These are phyloP conservation scores for Colletotrichum eremochloae DNA, from an alignment of 2,329 filamentous ascomycete species.

Conservation along the genomic window DNA sequence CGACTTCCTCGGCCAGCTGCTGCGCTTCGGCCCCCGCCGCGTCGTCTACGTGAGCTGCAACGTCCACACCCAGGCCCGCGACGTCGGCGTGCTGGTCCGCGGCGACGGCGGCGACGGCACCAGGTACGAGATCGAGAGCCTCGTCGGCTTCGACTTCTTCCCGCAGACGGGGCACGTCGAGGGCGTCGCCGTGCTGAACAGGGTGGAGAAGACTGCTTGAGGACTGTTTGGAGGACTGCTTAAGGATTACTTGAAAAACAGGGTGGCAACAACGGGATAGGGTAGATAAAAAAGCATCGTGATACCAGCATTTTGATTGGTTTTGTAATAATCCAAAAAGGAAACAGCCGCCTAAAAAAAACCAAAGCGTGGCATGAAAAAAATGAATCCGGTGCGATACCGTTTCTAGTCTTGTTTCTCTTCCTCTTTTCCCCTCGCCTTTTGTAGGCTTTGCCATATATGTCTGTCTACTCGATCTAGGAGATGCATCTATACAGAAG, in stretches of 20 bases:
- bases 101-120: conserved; percentile 60
- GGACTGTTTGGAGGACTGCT: neutral
- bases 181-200: conserved; percentile 74
- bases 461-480: conserved; percentile 33
- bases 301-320: conserved; percentile 27
- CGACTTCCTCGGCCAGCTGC: conserved; percentile 84
- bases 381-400: neutral
- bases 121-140: conserved; percentile 87
- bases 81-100: conserved; percentile 88
- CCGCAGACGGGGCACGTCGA: conserved; percentile 85
- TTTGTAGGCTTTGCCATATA: neutral
- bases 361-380: neutral
- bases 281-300: conserved; percentile 20
- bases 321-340: conserved; percentile 7
- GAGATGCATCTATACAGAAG: conserved; percentile 18
- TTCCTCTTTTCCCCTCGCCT: neutral
- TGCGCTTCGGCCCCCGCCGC: conserved; percentile 81
- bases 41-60: conserved; percentile 98
- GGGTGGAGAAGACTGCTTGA: conserved; percentile 58
- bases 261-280: neutral
- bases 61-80: conserved; percentile 95
- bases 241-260: neutral
- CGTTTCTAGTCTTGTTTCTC: conserved; percentile 3
- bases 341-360: neutral
- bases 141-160: conserved; percentile 97